A percentile compares a stretch with the other conserved stretches of the same genome.
These are phyloP conservation scores for Apiospora malaysiana DNA, from an alignment of 2,329 filamentous ascomycete genomes.

Conservation along the genomic window DNA sequence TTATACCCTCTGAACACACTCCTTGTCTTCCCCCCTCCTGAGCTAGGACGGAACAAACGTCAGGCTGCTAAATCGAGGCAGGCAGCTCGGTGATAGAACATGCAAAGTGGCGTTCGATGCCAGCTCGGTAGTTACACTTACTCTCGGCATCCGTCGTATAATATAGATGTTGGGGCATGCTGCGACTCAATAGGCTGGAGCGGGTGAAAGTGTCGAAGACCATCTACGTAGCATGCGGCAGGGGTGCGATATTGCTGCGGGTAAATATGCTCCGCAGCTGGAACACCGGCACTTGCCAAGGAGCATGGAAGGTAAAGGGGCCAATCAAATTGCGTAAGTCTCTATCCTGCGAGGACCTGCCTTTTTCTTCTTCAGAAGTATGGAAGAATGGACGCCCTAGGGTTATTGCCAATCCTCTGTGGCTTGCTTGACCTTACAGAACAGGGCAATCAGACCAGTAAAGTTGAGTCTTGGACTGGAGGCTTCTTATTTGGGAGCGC, in stretches of 20 bases:
- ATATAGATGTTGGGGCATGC: neutral
- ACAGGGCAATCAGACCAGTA: no score
- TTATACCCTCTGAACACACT: neutral
- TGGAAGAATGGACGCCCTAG: no score
- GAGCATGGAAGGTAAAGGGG: neutral
- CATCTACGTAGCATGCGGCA: neutral
- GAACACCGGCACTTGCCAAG: neutral
- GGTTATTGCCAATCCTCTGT: no score
- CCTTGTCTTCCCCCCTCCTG: no score
- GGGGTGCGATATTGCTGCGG: neutral
- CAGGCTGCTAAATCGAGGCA: neutral
- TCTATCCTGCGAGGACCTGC: no score
- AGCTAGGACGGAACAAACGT: neutral
- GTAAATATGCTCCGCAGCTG: constrained; percentile 10
- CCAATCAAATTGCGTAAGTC: neutral
- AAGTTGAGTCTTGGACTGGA: no score
- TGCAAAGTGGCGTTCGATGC: neutral
- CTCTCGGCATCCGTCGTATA: neutral
- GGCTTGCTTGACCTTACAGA: no score
- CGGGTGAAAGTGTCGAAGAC: neutral
- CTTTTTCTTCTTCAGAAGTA: no score
- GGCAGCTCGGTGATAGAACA: neutral
- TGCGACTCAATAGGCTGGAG: neutral
- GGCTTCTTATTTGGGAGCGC: no score
- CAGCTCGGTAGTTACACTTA: neutral